phyloP scores from a whole-genome alignment of 495 filamentous ascomycete genomes.

The Aspergillus avenaceus region DNA sequence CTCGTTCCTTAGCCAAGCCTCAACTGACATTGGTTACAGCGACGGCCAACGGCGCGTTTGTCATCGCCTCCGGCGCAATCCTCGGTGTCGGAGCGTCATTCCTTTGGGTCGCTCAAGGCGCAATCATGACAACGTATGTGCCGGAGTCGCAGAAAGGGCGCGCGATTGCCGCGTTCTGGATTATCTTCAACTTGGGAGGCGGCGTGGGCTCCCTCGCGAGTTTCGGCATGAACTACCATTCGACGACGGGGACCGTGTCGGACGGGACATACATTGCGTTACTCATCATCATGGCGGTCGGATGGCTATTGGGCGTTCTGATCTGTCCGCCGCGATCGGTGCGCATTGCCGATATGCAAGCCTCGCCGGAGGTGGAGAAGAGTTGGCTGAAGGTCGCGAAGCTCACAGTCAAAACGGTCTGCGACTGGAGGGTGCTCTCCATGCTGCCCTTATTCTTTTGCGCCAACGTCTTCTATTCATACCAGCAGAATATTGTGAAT shows the following conservation, averaged over 20 bases:
- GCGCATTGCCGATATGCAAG: conserved; percentile 37
- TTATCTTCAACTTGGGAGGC: conserved; percentile 52
- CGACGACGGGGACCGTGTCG: conserved; percentile 39
- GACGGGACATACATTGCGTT: conserved; percentile 49
- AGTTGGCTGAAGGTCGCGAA: conserved; percentile 39
- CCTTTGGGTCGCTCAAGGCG: conserved; percentile 52
- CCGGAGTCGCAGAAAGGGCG: conserved; percentile 46
- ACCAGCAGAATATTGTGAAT: conserved; percentile 59
- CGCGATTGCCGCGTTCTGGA: conserved; percentile 50
- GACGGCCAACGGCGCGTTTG: conserved; percentile 68
- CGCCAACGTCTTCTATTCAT: conserved; percentile 79
- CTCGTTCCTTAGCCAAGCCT: too few species aligned
- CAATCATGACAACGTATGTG: conserved; percentile 53
- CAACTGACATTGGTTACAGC: conserved; percentile 33
- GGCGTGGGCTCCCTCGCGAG: conserved; percentile 47
- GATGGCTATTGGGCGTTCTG: conserved; percentile 50
- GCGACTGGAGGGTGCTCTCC: conserved; percentile 39
- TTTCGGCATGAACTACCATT: conserved; percentile 44
- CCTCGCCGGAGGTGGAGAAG: conserved; percentile 20
- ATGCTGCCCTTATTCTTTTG: conserved; percentile 52
- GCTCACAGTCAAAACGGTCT: conserved; percentile 49
- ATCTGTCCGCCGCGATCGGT: conserved; percentile 41
- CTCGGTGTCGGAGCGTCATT: conserved; percentile 49
- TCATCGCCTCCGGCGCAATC: conserved; percentile 59
- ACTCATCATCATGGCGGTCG: conserved; percentile 43